Evolutionary conservation across 1,284 basidiomycete genomes (phyloP), one percentile per base, ranked within the genome.

Genomic region (Stygiomarasmius scandens): DNA sequence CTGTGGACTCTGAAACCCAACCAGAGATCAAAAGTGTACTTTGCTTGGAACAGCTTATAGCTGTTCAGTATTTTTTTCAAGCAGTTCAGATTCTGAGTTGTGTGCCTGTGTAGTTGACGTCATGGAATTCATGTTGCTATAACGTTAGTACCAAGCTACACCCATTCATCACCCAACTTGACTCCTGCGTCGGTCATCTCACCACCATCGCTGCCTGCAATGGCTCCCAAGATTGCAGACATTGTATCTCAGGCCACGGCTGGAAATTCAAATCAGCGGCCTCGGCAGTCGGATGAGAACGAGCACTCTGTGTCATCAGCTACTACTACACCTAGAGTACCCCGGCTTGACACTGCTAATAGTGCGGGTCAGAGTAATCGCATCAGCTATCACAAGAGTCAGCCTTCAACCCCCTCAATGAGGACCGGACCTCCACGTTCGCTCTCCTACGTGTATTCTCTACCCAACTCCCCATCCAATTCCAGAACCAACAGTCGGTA

Each of bases 391-490:
- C 48, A 52, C 48, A 63, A 44, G 36, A 62, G 65, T 44, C 67
- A 69, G 25, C 77, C 71, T 43, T 73, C 77, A 59, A 87, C 87
- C 0, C 89, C 89, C 11, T 83, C 86, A 3, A 74, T 76, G 49
- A 78, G 89, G 49, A 90, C 87, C 4, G 89, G 89, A 19, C 87
- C 89, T 44, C 89, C 89, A 9, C 79, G 89, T 38, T 89, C 89
- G 0, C 74, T 91, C 34, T 88, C 87, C 1, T 87, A 84, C 67
- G 79, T 78, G 22, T 83, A 85, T 63, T 78, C 82, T n/a, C 69
- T 82, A 19, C 73, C 82, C 1, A 69, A 69, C 54, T 80, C 81
- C 9, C 80, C 78, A 25, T 68, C 69, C 11, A 60, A 66, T 16
- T 73, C 72, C 6, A 70, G 71, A 38, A 66, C 71, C 59, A 69